Evolutionary conservation across 768 basidiomycete species (phyloP), one percentile per base, ranked within the genome.

Genomic region (Amyloporia xantha): DNA sequence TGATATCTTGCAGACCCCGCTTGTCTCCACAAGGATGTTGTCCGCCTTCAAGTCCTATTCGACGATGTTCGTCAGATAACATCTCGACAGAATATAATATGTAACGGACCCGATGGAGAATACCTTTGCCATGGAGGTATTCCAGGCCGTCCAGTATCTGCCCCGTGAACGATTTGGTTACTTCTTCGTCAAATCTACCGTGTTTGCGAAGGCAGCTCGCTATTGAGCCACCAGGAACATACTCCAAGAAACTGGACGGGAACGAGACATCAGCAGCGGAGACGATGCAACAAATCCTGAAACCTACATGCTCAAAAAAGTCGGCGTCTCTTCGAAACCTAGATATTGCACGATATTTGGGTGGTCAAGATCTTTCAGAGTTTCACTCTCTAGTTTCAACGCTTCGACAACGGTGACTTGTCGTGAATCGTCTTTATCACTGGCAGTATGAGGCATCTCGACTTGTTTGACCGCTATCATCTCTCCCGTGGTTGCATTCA

Each of bases 391-490:
- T 59, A 89, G 75, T 66, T 95, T 92, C 54, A 98, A 70, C 1
- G 94, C 93, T 58, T 93, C 86, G 51, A 99, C 89, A 53, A 94
- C 84, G 24, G 79, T 80, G 47, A 78, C 71, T 58, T 95, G 93
- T 26, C 93, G 79, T 15, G 79, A 75, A 66, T 98, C 93, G 54
- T 81, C 86, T 66, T 86, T 89, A 68, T 99, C 96, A 59, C 88
- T 91, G 15, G 83, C 81, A 6, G 92, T 94, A 44, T 82, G 81
- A 1, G 96, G 95, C 50, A 94, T 79, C 65, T 98, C 96, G 41
- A 99, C 96, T 68, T 98, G 96, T 68, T 99, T 99, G 55, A 99
- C 96, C 15, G 96, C 96, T 59, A 98, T 93, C 91, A 97, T 95
- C 68, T 98, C 94, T 49, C 93, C 93, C 0, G 93, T 95, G 2